Evolutionary conservation across 495 filamentous ascomycete species (phyloP).

Genomic region (Cladorrhinum samala): DNA sequence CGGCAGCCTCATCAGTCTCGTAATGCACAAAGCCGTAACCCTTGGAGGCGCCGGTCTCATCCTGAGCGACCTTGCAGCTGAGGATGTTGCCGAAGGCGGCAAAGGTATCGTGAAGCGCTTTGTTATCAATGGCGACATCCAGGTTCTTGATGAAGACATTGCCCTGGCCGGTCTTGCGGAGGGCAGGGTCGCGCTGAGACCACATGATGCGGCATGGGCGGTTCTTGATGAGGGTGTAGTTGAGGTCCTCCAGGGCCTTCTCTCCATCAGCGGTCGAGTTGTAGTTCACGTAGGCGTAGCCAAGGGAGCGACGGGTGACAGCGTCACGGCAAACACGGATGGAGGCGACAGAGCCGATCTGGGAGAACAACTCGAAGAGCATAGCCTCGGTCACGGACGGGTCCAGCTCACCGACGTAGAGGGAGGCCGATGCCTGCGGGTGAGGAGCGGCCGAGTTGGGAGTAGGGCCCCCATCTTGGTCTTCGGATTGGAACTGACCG

Average conservation of each 20-base stretch:
- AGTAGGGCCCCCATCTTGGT: slow-evolving; percentile 56
- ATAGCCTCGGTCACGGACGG: slow-evolving; percentile 97
- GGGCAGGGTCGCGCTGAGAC: slow-evolving; percentile 98
- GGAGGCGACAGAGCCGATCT: slow-evolving; percentile 96
- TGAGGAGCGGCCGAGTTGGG: slow-evolving; percentile 66
- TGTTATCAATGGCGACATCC: slow-evolving; percentile 98
- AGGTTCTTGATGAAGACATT: slow-evolving; percentile 99
- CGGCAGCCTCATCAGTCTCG: slow-evolving; percentile 96
- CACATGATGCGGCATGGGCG: slow-evolving; percentile 99
- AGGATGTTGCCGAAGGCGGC: slow-evolving; percentile 98
- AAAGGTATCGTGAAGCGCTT: slow-evolving; percentile 99
- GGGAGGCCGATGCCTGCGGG: slow-evolving; percentile 85
- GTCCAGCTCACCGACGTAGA: slow-evolving; percentile 98
- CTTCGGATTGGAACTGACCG: slow-evolving; percentile 44
- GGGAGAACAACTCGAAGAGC: slow-evolving; percentile 99
- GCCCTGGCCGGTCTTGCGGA: slow-evolving; percentile 98
- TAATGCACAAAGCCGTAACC: slow-evolving; percentile 99
- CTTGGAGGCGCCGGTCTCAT: slow-evolving; percentile 92
- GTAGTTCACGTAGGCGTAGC: slow-evolving; percentile 99
- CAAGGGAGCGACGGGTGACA: slow-evolving; percentile 95
- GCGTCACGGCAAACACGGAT: slow-evolving; percentile 99
- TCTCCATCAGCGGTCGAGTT: slow-evolving; percentile 95
- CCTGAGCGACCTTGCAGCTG: slow-evolving; percentile 98
- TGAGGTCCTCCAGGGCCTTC: slow-evolving; percentile 96
- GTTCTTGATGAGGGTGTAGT: slow-evolving; percentile 99